Percentiles rank a stretch among this genome's conserved stretches.
Conservation (phyloP, 331 rosid species). For the Cucumis variabilis region DNA sequence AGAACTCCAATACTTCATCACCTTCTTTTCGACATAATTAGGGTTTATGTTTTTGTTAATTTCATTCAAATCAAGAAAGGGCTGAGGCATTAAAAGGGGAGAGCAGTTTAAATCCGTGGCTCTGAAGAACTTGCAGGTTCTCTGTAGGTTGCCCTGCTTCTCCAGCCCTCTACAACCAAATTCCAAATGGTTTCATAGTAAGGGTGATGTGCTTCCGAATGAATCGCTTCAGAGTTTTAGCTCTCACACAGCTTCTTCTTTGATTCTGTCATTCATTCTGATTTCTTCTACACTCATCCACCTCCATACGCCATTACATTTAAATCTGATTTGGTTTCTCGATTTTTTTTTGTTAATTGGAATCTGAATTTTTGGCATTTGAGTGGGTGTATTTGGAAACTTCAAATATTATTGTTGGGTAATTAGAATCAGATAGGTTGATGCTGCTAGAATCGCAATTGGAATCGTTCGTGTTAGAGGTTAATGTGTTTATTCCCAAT, state of each 20-base stretch:
- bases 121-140: conserved; percentile 26
- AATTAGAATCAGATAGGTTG: background rate
- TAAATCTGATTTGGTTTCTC: background rate
- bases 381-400: background rate
- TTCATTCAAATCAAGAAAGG: background rate
- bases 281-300: background rate
- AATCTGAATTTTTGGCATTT: background rate
- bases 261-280: background rate
- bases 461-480: too few species aligned
- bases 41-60: background rate
- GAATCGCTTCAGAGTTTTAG: background rate
- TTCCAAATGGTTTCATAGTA: conserved; percentile 25
- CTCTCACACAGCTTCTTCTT: background rate
- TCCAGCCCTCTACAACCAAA: background rate
- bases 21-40: background rate
- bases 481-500: too few species aligned
- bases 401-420: background rate
- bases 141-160: conserved; percentile 24
- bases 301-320: conserved; percentile 31
- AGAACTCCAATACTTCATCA: background rate
- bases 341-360: background rate
- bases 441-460: too few species aligned
- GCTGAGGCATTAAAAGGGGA: conserved; percentile 11
- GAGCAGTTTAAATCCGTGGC: conserved; percentile 4
- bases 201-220: conserved; percentile 10